These are phyloP conservation scores for Alternaria triticimaculans DNA, from an alignment of 2,329 filamentous ascomycete genomes.

Conservation along the genomic window DNA sequence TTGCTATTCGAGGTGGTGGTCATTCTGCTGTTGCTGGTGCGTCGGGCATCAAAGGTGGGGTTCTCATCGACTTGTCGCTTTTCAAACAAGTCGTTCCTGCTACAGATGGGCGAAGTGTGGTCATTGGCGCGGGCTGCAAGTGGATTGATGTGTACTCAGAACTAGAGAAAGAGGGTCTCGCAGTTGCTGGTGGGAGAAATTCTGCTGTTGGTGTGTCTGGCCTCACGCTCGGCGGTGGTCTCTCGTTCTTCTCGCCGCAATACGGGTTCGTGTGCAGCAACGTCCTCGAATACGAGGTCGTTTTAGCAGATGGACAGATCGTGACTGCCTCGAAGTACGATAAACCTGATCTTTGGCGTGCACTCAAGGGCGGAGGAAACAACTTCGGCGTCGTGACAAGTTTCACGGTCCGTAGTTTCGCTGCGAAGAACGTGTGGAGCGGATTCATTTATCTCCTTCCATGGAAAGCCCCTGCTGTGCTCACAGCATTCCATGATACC, in stretches of 20 bases:
- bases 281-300: slow-evolving; percentile 43
- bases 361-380: slow-evolving; percentile 46
- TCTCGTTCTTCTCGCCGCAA: slow-evolving; percentile 43
- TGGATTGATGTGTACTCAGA: slow-evolving; percentile 25
- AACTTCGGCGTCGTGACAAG: slow-evolving; percentile 49
- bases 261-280: slow-evolving; percentile 44
- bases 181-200: slow-evolving; percentile 31
- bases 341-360: slow-evolving; percentile 39
- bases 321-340: slow-evolving; percentile 33
- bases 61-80: slow-evolving; percentile 24
- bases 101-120: slow-evolving; percentile 11
- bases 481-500: slow-evolving; percentile 6
- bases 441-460: slow-evolving; percentile 33
- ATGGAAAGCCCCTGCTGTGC: slow-evolving; percentile 14
- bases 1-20: slow-evolving; percentile 60
- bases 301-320: slow-evolving; percentile 46
- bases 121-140: slow-evolving; percentile 26
- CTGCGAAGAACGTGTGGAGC: slow-evolving; percentile 41
- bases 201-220: slow-evolving; percentile 39
- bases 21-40: slow-evolving; percentile 38
- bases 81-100: slow-evolving; percentile 19
- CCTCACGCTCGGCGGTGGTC: slow-evolving; percentile 46
- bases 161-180: slow-evolving; percentile 23
- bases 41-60: slow-evolving; percentile 29
- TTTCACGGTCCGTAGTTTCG: slow-evolving; percentile 28